phyloP scores from a whole-genome alignment of 306 rosid species.

The Gastrolobium bilobum region DNA sequence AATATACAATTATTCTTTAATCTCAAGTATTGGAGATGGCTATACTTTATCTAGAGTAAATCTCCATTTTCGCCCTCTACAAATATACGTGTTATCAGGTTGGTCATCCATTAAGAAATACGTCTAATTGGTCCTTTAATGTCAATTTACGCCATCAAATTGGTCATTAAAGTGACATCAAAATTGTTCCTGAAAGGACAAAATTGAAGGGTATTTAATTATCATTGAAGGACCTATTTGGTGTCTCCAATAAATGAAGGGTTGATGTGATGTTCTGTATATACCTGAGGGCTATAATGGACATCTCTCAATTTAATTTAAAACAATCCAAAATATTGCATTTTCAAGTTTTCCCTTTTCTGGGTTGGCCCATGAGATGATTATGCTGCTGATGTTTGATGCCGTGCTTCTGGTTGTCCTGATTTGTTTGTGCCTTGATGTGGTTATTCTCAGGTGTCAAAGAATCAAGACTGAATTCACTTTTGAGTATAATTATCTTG shows the following conservation, averaged over 20 bases:
- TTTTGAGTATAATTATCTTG: conserved; percentile 87
- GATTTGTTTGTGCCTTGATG: conserved; percentile 32
- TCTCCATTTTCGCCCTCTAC: conserved; percentile 2
- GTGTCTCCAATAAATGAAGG: background rate
- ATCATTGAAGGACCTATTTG: conserved; percentile 5
- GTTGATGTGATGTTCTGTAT: background rate
- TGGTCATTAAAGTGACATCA: background rate
- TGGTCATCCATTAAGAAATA: background rate
- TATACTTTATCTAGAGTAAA: background rate
- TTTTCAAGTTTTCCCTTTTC: conserved; percentile 5
- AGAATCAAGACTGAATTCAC: conserved; percentile 92
- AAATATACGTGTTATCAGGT: background rate
- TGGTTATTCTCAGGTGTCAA: conserved; percentile 75
- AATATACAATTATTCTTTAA: too few relatives aligned
- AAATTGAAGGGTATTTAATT: background rate
- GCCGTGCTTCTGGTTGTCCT: conserved; percentile 19
- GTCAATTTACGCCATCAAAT: conserved; percentile 14
- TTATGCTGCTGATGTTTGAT: conserved; percentile 19
- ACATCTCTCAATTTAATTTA: background rate
- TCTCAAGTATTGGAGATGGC: background rate
- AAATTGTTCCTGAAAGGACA: background rate
- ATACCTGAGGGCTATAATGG: background rate
- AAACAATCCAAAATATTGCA: background rate
- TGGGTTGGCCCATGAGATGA: conserved; percentile 3
- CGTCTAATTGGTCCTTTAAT: background rate